Base-by-base conservation (phyloP, 257 asterid species). In the Solanum pinnatisectum region DNA sequence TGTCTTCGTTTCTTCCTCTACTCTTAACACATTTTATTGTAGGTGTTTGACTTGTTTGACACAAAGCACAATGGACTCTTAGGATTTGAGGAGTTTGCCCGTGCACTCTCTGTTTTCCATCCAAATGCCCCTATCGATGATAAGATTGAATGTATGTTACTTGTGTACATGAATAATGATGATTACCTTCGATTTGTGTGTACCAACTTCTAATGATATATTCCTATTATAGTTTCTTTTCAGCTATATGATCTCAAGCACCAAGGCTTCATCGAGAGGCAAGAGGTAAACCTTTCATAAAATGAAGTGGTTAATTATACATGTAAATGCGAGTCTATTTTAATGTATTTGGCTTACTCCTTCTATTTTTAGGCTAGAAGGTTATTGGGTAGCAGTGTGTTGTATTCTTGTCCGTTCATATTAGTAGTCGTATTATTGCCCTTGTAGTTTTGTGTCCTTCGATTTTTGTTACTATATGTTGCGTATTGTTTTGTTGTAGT, bases 181-280 rank as follows among this genome's bases (percentile, higher is more conserved):
- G 33, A 76, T 76, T 37, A 76, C 33, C 35, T 40, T 42, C 22
- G 2, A 39, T 76, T 76, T 39, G 33, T 12, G 84, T 32, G 15
- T 12, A 39, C n/a, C 59, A 23, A 30, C 59, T 77, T 23, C 33
- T 77, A 77, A 39, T 39, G 59, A 11, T 76, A 39, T 42, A 11
- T 39, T 76, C 18, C 59, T 39, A 8, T 23, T 91, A 93, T 95
- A 96, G 99, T 97, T 94, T 96, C 98, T 44, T 97, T 97, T 88
- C 99, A 97, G 88, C 91, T 97, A 88, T 97, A 97, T 91, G 99
- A 97, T 96, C 99, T 96, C 94, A 97, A 97, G 93, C 99, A 96
- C 89, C 99, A 96, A 91, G 98, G 99, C 81, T 97, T 96, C 90
- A 97, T 97, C 63, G 99, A 97, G 90, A 94, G 99, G 92, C 99